Evolutionary conservation across 1,139 yeast genomes (phyloP), one percentile per base, ranked within the genome.

Genomic region (Sugiyamaella japonica): DNA sequence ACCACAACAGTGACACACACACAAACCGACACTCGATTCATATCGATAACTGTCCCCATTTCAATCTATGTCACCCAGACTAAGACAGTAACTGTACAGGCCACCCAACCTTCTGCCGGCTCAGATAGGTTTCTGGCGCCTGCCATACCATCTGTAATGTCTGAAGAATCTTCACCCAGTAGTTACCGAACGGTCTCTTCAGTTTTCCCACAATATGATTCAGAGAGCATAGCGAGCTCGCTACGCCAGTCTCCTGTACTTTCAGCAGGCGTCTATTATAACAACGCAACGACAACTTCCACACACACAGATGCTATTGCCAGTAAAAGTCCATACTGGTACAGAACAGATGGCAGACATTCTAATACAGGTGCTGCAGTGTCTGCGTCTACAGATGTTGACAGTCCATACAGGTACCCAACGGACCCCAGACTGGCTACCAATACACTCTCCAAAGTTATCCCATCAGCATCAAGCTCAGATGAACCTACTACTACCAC

Each of bases 401-500:
- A n/a, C n/a, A 20, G 25, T 20, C 25, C 25, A 20, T 20, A 20
- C 25, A 3, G 25, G 25, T 20, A 20, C 25, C 25, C 3, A 20
- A 20, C 25, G 25, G 25, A 6, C 25, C 3, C 3, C 25, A 20
- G 25, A 20, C 6, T 29, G 9, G 31, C 9, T 28, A 29, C 34
- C n/a, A 12, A 9, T 12, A 5, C n/a, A 9, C 34, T 10, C n/a
- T 12, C 34, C 3, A 9, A 29, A 9, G n/a, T 3, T 29, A 9
- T 10, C 34, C n/a, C 34, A 48, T 43, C 42, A 37, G 10, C 16
- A 3, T 34, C 49, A 17, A 40, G 38, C 16, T 29, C 40, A 7
- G 50, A 53, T n/a, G 50, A 51, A 23, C 47, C 32, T 3, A 53
- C 55, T 4, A 45, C 50, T 42, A 53, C 57, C 20, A 29, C 38